phyloP scores from a whole-genome alignment of 768 basidiomycete species.

The Tricholoma bakamatsutake region DNA sequence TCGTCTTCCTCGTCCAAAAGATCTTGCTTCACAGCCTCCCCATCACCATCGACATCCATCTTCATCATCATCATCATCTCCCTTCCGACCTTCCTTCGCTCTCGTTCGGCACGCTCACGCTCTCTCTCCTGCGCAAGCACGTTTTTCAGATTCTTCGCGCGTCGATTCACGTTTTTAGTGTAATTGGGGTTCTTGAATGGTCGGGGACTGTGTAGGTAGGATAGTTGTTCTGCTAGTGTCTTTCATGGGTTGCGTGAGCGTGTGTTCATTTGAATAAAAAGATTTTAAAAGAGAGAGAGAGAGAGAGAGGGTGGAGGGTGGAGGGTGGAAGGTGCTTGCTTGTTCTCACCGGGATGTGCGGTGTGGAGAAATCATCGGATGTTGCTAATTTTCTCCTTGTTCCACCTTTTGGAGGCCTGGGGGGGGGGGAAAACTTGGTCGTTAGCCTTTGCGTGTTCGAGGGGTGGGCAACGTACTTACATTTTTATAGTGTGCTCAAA shows the following conservation, averaged over 20 bases:
- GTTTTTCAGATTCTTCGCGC: constrained; percentile 76
- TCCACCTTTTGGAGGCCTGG: constrained; percentile 42
- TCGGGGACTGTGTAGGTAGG: constrained; percentile 60
- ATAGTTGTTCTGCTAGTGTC: constrained; percentile 71
- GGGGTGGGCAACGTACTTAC: too few relatives aligned
- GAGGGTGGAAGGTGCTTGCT: too few relatives aligned
- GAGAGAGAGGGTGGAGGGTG: background rate
- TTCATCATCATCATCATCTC: constrained; percentile 41
- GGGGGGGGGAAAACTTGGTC: background rate
- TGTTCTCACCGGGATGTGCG: constrained; percentile 37
- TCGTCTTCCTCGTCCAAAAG: constrained; percentile 47
- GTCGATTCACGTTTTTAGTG: constrained; percentile 61
- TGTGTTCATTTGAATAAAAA: background rate
- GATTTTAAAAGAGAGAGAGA: too few relatives aligned
- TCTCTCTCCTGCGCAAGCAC: constrained; percentile 78
- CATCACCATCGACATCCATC: constrained; percentile 52
- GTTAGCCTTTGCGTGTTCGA: too few relatives aligned
- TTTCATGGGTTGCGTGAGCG: constrained; percentile 21
- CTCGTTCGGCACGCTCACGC: constrained; percentile 62
- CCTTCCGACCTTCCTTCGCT: constrained; percentile 45
- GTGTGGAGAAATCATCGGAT: constrained; percentile 40
- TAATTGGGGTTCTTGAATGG: constrained; percentile 78
- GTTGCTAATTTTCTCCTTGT: constrained; percentile 33
- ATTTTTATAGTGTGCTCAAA: too few relatives aligned
- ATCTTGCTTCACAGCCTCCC: constrained; percentile 10